Evolutionary conservation across 768 basidiomycete species (phyloP).

Genomic region (Psilocybe sp.): DNA sequence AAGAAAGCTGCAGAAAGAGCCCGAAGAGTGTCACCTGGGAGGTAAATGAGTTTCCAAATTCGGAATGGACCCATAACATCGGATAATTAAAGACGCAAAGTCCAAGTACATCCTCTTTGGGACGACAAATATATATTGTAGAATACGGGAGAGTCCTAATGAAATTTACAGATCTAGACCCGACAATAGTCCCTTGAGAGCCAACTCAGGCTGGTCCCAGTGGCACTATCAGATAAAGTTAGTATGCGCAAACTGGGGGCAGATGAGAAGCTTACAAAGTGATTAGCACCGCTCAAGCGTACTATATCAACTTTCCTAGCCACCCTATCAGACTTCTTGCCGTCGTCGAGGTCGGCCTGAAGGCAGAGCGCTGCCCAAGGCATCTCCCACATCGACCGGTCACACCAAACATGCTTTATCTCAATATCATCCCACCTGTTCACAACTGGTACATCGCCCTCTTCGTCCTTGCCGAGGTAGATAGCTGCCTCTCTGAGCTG

Average conservation of each 20-base stretch:
- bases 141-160: too few relatives aligned
- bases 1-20: too few relatives aligned
- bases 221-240: background rate
- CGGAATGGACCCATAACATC: too few relatives aligned
- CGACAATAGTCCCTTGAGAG: too few relatives aligned
- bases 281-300: constrained; percentile 4
- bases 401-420: constrained; percentile 6
- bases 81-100: too few relatives aligned
- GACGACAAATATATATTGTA: too few relatives aligned
- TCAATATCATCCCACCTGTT: constrained; percentile 2
- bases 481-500: background rate
- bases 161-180: too few relatives aligned
- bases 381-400: constrained; percentile 3
- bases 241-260: background rate
- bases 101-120: too few relatives aligned
- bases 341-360: constrained; percentile 2
- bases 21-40: too few relatives aligned
- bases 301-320: constrained; percentile 1
- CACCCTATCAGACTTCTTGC: background rate
- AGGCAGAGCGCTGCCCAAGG: background rate
- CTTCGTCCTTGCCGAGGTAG: background rate
- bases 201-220: constrained; percentile 3
- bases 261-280: constrained; percentile 4
- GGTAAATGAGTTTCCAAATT: too few relatives aligned
- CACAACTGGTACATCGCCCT: background rate